phyloP scores from a whole-genome alignment of 495 filamentous ascomycete species.

The Melanomma pulvis-pyrius region DNA sequence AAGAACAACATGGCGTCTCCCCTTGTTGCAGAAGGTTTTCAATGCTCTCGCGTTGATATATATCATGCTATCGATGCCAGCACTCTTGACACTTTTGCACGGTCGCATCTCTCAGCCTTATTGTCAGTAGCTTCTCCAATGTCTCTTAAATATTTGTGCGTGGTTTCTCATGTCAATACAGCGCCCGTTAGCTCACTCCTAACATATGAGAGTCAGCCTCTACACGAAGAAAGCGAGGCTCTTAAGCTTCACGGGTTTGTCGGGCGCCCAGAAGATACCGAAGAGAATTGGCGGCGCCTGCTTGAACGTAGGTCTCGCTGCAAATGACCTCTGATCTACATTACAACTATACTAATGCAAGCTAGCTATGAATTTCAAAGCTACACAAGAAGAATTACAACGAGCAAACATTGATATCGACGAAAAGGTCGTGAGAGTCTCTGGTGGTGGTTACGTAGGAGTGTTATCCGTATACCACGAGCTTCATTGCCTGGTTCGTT shows the following conservation, averaged over 20 bases:
- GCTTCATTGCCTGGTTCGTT: not conserved
- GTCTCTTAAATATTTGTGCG: not conserved
- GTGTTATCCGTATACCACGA: conserved; percentile 5
- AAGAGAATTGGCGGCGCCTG: not conserved
- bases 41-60: no score
- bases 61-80: not conserved
- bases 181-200: not conserved
- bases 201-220: conserved; percentile 4
- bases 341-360: not conserved
- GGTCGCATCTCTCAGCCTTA: not conserved
- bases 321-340: not conserved
- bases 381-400: not conserved
- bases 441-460: conserved; percentile 7
- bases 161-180: not conserved
- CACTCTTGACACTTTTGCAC: no score
- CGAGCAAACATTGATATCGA: not conserved
- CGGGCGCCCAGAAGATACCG: not conserved
- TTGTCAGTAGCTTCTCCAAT: not conserved
- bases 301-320: not conserved
- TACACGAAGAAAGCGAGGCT: not conserved
- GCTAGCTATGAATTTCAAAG: conserved; percentile 10
- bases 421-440: not conserved
- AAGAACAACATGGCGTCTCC: no score
- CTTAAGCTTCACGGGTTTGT: not conserved
- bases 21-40: no score